These are phyloP conservation scores for Sclerospora graminicola DNA, from an alignment of 352 stramenopile genomes.

Conservation along the genomic window DNA sequence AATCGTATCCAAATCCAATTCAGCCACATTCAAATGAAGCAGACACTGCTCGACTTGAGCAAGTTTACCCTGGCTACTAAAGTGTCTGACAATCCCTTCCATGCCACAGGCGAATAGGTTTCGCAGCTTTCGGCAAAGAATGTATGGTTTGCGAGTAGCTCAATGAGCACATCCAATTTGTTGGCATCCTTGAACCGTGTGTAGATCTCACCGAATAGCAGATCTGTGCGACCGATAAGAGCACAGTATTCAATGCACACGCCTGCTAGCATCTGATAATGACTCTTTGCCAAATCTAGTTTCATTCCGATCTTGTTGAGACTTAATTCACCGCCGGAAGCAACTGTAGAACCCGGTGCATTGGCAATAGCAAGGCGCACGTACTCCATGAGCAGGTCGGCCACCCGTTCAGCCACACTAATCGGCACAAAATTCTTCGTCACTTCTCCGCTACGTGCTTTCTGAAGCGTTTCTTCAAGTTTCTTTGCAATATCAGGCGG, in stretches of 20 bases:
- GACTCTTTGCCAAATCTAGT: slow-evolving; percentile 86
- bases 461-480: slow-evolving; percentile 79
- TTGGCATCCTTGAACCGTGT: slow-evolving; percentile 72
- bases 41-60: slow-evolving; percentile 89
- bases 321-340: slow-evolving; percentile 24
- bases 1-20: slow-evolving; percentile 92
- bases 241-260: slow-evolving; percentile 95
- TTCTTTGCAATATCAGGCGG: slow-evolving; percentile 69
- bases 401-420: slow-evolving; percentile 80
- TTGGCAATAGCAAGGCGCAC: slow-evolving; percentile 82
- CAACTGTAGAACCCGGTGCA: slow-evolving; percentile 34
- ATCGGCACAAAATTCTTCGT: slow-evolving; percentile 87
- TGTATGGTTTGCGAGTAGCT: slow-evolving; percentile 91
- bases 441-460: slow-evolving; percentile 64
- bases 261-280: slow-evolving; percentile 94
- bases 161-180: slow-evolving; percentile 86
- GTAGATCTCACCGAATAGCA: slow-evolving; percentile 85
- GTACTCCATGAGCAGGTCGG: slow-evolving; percentile 86
- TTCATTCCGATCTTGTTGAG: slow-evolving; percentile 60
- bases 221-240: slow-evolving; percentile 73
- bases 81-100: slow-evolving; percentile 90
- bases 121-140: slow-evolving; percentile 88
- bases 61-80: slow-evolving; percentile 78
- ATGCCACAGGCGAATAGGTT: slow-evolving; percentile 90
- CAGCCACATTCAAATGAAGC: slow-evolving; percentile 89